Conservation (phyloP, 2,329 filamentous ascomycete species). For the Penicillium occitanis region DNA sequence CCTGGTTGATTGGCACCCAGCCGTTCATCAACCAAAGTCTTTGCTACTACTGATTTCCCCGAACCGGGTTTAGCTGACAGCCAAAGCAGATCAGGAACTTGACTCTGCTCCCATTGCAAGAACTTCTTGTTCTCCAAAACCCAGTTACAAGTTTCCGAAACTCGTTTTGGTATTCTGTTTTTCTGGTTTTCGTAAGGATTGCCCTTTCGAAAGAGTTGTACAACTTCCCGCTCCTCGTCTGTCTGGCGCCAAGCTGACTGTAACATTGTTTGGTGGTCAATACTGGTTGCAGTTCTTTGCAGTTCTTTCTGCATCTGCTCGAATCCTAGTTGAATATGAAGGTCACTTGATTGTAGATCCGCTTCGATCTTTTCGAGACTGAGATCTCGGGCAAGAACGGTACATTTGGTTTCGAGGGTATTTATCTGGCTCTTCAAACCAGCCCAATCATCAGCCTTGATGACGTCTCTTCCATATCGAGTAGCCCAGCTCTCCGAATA, state of each 20-base stretch:
- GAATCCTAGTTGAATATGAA: not conserved
- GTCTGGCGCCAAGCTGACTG: constrained; percentile 13
- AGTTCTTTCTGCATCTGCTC: not conserved
- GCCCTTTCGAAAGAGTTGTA: not conserved
- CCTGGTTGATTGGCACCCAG: constrained; percentile 24
- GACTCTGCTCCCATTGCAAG: constrained; percentile 1
- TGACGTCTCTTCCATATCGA: not conserved
- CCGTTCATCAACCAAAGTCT: constrained; percentile 34
- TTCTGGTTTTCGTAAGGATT: constrained; percentile 13
- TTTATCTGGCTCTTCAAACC: not conserved
- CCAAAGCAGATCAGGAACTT: constrained; percentile 1
- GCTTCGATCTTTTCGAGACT: not conserved
- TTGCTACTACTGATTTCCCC: constrained; percentile 46
- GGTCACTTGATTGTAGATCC: not conserved
- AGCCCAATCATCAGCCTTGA: constrained; percentile 7
- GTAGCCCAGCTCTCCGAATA: not conserved
- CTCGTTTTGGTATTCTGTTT: not conserved
- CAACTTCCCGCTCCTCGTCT: constrained; percentile 4
- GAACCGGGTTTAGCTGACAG: constrained; percentile 42
- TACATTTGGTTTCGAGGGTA: constrained; percentile 5
- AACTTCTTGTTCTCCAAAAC: constrained; percentile 9
- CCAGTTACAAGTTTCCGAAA: constrained; percentile 7
- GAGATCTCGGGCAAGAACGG: not conserved
- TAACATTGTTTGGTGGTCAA: not conserved
- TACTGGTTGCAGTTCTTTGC: not conserved